Base-by-base conservation (phyloP, 2,329 filamentous ascomycete species). In the Pleurostoma richardsiae region DNA sequence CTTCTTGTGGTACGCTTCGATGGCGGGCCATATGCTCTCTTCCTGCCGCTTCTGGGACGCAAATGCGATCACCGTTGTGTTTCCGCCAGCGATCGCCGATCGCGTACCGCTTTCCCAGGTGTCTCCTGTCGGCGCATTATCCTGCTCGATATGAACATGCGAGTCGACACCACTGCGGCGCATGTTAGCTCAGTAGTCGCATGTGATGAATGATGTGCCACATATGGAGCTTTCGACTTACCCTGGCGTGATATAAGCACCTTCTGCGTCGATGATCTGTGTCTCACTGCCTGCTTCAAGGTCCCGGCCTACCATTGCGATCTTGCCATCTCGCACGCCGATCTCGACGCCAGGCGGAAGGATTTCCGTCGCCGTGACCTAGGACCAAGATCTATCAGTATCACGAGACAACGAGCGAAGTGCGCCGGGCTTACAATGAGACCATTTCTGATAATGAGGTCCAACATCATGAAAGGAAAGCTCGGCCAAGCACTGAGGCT, bases 1-100 rank as follows among this genome's bases (percentile, higher is more conserved):
- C 27, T 67, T 64, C 6, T 56, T 56, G 47, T 76, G 69, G 47
- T 76, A 73, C 26, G 68, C 64, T 45, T 67, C 59, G 3, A 79
- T 54, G 0, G 69, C 69, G 3, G 68, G 62, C 10, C 70, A 60
- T 3, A 78, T 54, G 5, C 66, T 71, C 4, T 63, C 59, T n/a
- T 76, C 66, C 4, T 60, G 54, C 30, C 70, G 71, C 30, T 66
- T 60, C 55, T 80, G 78, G 4, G 71, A 68, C 0, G 77, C 79
- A 57, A 83, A 82, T 0, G 76, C 69, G n/a, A 82, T 57, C 7
- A 82, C 65, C 0, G 79, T 80, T 0, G 79, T 82, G 10, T 72
- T 81, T 28, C 77, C 78, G 6, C 78, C 77, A 4, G 75, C 76
- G 43, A 81, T 66, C 2, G 78, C 77, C 28, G 69, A 74, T 5